These are phyloP conservation scores for Solanum chacoense DNA, from an alignment of 305 asterid genomes.

Conservation along the genomic window DNA sequence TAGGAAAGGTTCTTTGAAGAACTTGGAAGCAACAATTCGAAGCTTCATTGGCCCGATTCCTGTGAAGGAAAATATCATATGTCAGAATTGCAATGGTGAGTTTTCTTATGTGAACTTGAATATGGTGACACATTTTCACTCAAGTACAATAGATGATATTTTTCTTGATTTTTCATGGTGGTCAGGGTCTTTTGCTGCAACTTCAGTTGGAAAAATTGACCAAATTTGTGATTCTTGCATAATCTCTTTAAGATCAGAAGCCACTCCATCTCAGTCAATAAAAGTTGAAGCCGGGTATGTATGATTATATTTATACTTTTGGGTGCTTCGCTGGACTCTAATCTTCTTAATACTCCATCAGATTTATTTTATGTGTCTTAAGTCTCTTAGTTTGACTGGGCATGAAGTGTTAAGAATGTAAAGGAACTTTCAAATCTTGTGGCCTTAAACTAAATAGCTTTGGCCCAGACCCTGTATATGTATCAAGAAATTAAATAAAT, in stretches of 20 bases:
- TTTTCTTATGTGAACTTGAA: neutral
- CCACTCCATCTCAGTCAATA: neutral
- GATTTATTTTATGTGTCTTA: neutral
- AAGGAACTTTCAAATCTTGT: neutral
- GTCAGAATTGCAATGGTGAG: constrained; percentile 75
- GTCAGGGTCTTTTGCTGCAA: constrained; percentile 67
- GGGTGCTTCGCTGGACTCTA: neutral
- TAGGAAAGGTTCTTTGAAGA: constrained; percentile 55
- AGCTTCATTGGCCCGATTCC: constrained; percentile 74
- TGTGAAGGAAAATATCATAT: constrained; percentile 57
- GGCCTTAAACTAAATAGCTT: neutral
- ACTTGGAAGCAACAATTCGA: constrained; percentile 64
- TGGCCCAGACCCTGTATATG: neutral
- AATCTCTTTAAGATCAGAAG: constrained; percentile 43
- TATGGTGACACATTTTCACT: constrained; percentile 8
- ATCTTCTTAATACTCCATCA: neutral
- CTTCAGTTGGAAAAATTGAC: constrained; percentile 47
- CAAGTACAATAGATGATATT: constrained; percentile 3
- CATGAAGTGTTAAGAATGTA: neutral
- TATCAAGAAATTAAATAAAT: neutral
- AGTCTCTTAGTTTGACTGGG: neutral
- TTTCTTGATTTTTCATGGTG: constrained; percentile 17
- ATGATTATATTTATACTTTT: neutral
- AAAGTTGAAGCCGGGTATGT: constrained; percentile 11
- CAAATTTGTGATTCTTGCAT: constrained; percentile 83